Percentiles rank a stretch among this genome's conserved stretches.
Conservation (phyloP, 2,329 filamentous ascomycete genomes). For the Clarireedia paspali region DNA sequence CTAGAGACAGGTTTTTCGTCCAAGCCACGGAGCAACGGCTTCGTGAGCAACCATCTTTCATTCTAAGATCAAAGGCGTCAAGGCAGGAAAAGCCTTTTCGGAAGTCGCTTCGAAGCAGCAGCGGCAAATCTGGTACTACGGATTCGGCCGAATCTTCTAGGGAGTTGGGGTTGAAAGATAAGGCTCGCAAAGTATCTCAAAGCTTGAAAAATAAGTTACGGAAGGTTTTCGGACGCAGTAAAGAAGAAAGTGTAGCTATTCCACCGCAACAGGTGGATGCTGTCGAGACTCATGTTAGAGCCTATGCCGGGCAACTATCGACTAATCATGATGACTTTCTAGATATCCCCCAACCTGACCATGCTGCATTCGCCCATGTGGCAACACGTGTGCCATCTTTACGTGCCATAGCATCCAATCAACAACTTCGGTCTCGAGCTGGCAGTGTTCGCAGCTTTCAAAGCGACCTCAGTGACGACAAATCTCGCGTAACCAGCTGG, state of each 20-base stretch:
- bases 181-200: constrained; percentile 54
- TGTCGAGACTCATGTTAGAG: constrained; percentile 24
- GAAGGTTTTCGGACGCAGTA: constrained; percentile 42
- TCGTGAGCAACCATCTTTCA: constrained; percentile 37
- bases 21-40: constrained; percentile 31
- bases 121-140: constrained; percentile 30
- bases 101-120: constrained; percentile 43
- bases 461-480: constrained; percentile 38
- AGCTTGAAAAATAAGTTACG: constrained; percentile 55
- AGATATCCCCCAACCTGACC: constrained; percentile 32
- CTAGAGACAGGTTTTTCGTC: constrained; percentile 32
- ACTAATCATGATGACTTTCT: constrained; percentile 28
- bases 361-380: constrained; percentile 41
- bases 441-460: constrained; percentile 47
- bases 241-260: constrained; percentile 31
- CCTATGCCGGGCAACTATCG: constrained; percentile 20
- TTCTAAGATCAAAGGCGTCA: constrained; percentile 35
- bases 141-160: constrained; percentile 19
- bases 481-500: constrained; percentile 67
- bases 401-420: constrained; percentile 38
- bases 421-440: constrained; percentile 43
- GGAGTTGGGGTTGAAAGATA: constrained; percentile 37
- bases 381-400: constrained; percentile 43
- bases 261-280: constrained; percentile 48
- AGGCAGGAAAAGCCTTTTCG: constrained; percentile 32